phyloP scores from a whole-genome alignment of 805 yeast species.

The Zygosaccharomyces bailii region DNA sequence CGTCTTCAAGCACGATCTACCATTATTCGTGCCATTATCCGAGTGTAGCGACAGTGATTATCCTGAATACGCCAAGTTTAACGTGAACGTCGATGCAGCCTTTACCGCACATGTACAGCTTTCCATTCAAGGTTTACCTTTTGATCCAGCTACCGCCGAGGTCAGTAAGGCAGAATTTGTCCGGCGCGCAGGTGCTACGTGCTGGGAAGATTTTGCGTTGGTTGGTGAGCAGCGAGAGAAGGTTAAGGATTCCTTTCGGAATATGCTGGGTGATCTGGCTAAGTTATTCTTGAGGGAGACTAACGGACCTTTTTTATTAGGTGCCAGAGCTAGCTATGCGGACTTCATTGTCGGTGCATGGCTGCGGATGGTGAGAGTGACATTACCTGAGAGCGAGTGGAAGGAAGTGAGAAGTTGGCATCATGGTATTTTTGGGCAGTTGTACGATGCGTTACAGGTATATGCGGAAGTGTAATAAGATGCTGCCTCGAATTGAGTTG shows the following conservation, averaged over 20 bases:
- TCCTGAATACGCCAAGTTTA: not conserved
- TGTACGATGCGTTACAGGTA: not conserved
- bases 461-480: not conserved
- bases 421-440: not conserved
- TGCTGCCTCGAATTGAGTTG: not conserved
- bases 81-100: not conserved
- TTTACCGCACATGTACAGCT: not conserved
- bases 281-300: not conserved
- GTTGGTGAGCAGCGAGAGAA: not conserved
- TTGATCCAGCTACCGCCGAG: not conserved
- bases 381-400: not conserved
- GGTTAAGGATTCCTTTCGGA: not conserved
- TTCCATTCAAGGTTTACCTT: not conserved
- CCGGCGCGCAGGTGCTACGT: not conserved
- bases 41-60: not conserved
- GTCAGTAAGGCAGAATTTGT: not conserved
- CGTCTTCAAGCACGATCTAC: not conserved
- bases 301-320: not conserved
- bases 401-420: not conserved
- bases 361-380: not conserved
- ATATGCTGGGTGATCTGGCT: not conserved
- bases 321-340: not conserved
- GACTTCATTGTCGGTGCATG: not conserved
- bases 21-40: not conserved
- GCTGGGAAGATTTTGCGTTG: not conserved